Evolutionary conservation across 345 rosid species (phyloP), one percentile per base, ranked within the genome.

Genomic region (Linum lewisii): DNA sequence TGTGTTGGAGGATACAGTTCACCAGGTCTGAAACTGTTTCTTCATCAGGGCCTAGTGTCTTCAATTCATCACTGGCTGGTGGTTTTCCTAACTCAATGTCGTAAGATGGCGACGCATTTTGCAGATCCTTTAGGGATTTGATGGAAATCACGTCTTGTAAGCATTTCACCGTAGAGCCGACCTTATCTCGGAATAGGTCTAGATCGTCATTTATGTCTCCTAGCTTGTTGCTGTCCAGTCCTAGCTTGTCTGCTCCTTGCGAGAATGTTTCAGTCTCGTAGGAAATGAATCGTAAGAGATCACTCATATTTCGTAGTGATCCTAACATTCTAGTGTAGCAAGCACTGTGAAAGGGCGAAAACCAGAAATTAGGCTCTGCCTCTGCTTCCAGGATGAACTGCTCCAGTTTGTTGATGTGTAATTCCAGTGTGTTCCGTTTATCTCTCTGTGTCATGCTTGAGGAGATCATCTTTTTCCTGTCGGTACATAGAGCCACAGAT

Each of bases 341-440:
- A 47, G 57, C 65, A 6, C 62, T 70, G 18, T 77, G 70, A 60
- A 84, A 80, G 24, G 79, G 82, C 51, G 68, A 61, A 74, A 84
- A 78, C 63, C 83, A 74, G 63, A 86, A 58, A 37, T 77, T 73
- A n/a, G 90, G 88, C 66, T 82, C 95, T 16, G 45, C 19, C 38
- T 73, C 54, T 13, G 87, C 90, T 65, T 82, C 86, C 66, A 58
- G 53, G 24, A 72, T 73, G 23, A 80, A 71, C 9, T 60, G 75
- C 61, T 74, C 72, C 49, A 81, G 59, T 2, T 59, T 56, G 15
- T 61, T 54, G 34, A 79, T 52, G 9, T 65, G 82, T 16, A 67
- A 68, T 66, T 57, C 64, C 61, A 80, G 74, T 45, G 52, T 73
- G 54, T 32, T 63, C 32, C 73, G 81, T 64, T 65, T 81, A 55